These are phyloP conservation scores for Dendryphion nanum DNA, from an alignment of 2,329 filamentous ascomycete genomes.

Conservation along the genomic window DNA sequence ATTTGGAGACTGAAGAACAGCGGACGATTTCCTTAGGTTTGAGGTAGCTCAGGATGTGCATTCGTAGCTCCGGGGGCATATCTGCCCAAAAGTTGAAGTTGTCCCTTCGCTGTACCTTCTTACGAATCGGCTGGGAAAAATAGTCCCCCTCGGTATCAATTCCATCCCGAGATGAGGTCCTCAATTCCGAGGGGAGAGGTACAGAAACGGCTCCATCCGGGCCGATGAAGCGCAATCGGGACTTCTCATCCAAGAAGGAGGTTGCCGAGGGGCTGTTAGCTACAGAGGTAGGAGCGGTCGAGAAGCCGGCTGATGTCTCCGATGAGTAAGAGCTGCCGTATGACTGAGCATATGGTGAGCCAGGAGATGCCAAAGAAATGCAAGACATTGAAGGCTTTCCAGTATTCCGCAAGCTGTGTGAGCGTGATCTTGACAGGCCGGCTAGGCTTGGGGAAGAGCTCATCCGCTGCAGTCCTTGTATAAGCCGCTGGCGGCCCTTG, in stretches of 20 bases:
- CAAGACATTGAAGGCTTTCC: constrained; percentile 65
- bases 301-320: constrained; percentile 57
- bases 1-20: constrained; percentile 72
- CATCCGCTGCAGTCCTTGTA: constrained; percentile 76
- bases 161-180: constrained; percentile 46
- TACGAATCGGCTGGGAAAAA: constrained; percentile 43
- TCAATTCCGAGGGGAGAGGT: constrained; percentile 63
- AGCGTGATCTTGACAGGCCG: constrained; percentile 61
- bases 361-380: constrained; percentile 57
- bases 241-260: constrained; percentile 52
- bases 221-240: constrained; percentile 57
- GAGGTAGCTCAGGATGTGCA: constrained; percentile 74
- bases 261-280: constrained; percentile 47
- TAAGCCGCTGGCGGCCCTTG: constrained; percentile 67
- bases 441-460: constrained; percentile 74
- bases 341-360: constrained; percentile 52
- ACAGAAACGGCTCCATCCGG: constrained; percentile 55
- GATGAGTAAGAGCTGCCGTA: constrained; percentile 56
- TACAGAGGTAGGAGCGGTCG: constrained; percentile 56
- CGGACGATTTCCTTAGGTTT: constrained; percentile 78
- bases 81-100: constrained; percentile 72
- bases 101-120: constrained; percentile 35
- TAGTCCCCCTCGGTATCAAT: constrained; percentile 45
- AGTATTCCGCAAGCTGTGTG: constrained; percentile 64
- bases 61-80: constrained; percentile 78